Evolutionary conservation across 768 basidiomycete species (phyloP), one percentile per base, ranked within the genome.

Genomic region (Tylopilus balloui): DNA sequence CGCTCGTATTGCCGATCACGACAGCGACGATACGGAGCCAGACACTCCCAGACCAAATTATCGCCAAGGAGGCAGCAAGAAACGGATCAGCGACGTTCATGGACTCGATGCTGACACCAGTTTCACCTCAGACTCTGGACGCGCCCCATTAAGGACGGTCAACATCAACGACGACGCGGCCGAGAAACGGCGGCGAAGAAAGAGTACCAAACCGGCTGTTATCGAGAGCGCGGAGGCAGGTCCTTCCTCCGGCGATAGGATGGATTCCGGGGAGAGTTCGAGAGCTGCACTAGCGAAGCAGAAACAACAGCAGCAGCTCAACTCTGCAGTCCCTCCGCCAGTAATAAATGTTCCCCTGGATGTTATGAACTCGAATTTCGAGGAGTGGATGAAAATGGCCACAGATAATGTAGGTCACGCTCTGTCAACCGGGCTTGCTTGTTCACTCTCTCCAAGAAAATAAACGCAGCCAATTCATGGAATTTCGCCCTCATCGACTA

Each of bases 301-400:
- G 67, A 85, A 83, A 50, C 74, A 73, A 42, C 74, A 74, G 56
- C 72, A 81, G 43, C 78, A 82, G 40, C 73, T 86, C 32, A 79
- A 76, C 51, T 78, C 83, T 21, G 79, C 85, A 3, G 77, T 77
- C 31, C 72, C 74, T 31, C 74, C 81, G 8, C 80, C 80, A 3
- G 64, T 63, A 28, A 78, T 83, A 23, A 77, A 83, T 36, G 79
- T 85, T 17, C 77, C 86, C 0, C 69, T 85, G 56, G 89, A 94
- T 55, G 79, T 92, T n/a, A 89, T 90, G 81, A 90, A 77, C 69
- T 86, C 84, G 32, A 96, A 93, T 59, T 96, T 86, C 62, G 96
- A 99, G 66, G 93, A 98, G 69, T 98, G 96, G 96, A 98, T 99
- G 95, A 98, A 98, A 75, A 84, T 98, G 84, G 93, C 94, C 1